Percentiles rank a stretch among this genome's conserved stretches.
These are phyloP conservation scores for Pneumocystis canis DNA, from an alignment of 1,139 yeast genomes.

Conservation along the genomic window DNA sequence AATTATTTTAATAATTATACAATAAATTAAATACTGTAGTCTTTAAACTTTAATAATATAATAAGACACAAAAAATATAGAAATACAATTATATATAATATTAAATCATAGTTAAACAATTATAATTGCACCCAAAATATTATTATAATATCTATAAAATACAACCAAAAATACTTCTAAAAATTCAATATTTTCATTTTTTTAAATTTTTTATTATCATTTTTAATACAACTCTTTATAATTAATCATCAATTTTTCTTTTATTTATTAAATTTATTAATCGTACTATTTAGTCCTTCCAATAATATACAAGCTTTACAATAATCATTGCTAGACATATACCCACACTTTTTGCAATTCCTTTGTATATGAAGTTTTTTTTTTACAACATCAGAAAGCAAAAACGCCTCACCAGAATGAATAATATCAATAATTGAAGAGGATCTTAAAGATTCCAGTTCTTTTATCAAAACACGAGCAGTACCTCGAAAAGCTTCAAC, in stretches of 20 bases:
- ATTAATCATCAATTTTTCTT: slow-evolving; percentile 4
- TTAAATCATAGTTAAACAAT: not conserved
- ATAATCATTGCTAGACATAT: slow-evolving; percentile 68
- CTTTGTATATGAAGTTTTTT: slow-evolving; percentile 19
- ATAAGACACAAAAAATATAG: not conserved
- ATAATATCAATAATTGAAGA: slow-evolving; percentile 89
- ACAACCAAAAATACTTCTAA: not conserved
- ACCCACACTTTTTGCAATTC: slow-evolving; percentile 75
- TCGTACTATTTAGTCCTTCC: slow-evolving; percentile 63
- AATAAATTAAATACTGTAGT: not conserved
- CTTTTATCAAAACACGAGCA: slow-evolving; percentile 80
- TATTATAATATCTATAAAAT: not conserved
- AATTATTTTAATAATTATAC: too few relatives aligned
- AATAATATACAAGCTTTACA: slow-evolving; percentile 88
- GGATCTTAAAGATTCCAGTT: slow-evolving; percentile 79
- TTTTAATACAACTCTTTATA: not conserved
- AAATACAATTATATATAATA: not conserved
- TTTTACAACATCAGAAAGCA: slow-evolving; percentile 37
- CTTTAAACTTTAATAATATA: not conserved
- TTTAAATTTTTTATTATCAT: not conserved
- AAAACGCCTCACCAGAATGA: slow-evolving; percentile 81
- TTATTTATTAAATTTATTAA: slow-evolving; percentile 32
- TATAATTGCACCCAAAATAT: not conserved
- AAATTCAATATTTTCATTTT: not conserved
- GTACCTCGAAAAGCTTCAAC: slow-evolving; percentile 98